Base-by-base conservation (phyloP, 2,329 filamentous ascomycete genomes). In the Colletotrichum abscissum region DNA sequence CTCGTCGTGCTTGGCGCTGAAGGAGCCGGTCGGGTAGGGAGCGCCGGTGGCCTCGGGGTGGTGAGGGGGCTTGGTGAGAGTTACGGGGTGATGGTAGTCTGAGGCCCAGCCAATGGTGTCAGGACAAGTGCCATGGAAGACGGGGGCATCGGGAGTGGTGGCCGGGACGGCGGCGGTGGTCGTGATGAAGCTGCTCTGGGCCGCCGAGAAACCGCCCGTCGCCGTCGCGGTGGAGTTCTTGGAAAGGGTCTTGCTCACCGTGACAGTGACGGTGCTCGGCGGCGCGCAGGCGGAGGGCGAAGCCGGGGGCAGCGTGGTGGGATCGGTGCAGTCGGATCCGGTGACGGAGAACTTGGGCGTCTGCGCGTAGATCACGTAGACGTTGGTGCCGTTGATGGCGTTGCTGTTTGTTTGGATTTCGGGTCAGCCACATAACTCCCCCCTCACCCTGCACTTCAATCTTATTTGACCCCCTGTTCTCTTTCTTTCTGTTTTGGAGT, bases 331-430 rank as follows among this genome's bases (percentile, higher is more conserved):
- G 74, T 74, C 67, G 57, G 76, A 77, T 66, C 78, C 78, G 64
- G 75, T 56, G 74, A 85, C 75, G 73, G 74, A 81, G 78, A 85
- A 85, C 72, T 81, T 81, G 59, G 79, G 77, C 30, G 82, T 82
- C 78, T 85, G 83, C 6, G 84, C 81, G 75, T 84, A 82, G 78
- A 85, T 85, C 63, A 84, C 79, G 75, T 83, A 85, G 75, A 84
- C 80, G 76, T 85, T 85, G 75, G 83, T 84, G 75, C 83, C 84
- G 79, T 85, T 85, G 79, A 85, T 84, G 75, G 82, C 83, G 75
- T 84, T 85, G 78, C 71, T 73, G 52, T 8, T 24, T 14, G 56
- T 42, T 35, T 14, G 56, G 33, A 4, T 38, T 5, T 42, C 9
- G 54, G 62, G 30, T 30, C 38, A 35, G 62, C 19, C 46, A n/a